Base-by-base conservation (phyloP, 805 yeast species). In the Pichia gijzeniarum region DNA sequence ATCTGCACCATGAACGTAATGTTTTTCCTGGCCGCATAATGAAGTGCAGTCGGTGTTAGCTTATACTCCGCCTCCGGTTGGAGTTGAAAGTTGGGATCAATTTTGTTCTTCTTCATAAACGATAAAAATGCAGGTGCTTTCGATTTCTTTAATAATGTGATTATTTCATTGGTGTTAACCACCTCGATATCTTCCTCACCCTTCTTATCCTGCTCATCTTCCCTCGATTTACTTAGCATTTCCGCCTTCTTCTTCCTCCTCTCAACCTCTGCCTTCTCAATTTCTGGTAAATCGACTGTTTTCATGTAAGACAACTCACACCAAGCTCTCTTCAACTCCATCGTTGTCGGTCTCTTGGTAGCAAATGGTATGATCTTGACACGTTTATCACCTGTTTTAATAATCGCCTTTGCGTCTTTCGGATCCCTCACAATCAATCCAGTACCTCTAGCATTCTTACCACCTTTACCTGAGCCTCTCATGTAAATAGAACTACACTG, bases 261-360 rank as follows among this genome's bases (percentile, higher is more conserved):
- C 45, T 55, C 65, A 36, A 62, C 55, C 31, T 51, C 49, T 18
- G 52, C 51, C 19, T 48, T 56, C 38, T 71, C 67, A 3, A 70
- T 63, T 51, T 71, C 67, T 1, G 95, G 91, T n/a, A 72, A 63
- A 9, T 76, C 75, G 6, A 74, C 62, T 1, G 77, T 59, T 34
- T 70, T 66, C 52, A 86, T 64, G 53, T 82, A 79, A 0, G 89
- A 70, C 47, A 93, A 68, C 52, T 82, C 82, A 22, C 76, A 71
- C 98, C 98, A 93, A 0, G 95, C 88, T 40, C 79, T 74, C 56
- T 81, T 85, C 53, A 93, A 67, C 60, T 90, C 98, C 2, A 77
- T 66, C 0, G 83, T 72, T 0, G 96, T 90, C 1, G 98, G 95
- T 52, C 96, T 73, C 45, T 77, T 78, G 0, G 99, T 91, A 0